Evolutionary conservation across 495 filamentous ascomycete genomes (phyloP).

Genomic region (Penicillium dipodomyicola): DNA sequence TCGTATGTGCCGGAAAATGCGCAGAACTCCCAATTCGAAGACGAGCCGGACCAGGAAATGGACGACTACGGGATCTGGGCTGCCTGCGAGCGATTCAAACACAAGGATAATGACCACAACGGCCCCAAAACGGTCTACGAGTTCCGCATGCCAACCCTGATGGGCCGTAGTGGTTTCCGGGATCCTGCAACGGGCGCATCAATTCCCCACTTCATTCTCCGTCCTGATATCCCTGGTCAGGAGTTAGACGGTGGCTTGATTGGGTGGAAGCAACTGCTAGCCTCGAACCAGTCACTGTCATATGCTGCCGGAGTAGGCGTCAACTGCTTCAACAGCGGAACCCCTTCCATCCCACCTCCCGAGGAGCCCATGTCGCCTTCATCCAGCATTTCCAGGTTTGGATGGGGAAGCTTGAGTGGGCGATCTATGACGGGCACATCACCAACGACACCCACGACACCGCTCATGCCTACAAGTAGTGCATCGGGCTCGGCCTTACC

Average conservation of each 20-base stretch:
- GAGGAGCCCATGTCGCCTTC: conserved; percentile 41
- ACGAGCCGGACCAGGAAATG: conserved; percentile 37
- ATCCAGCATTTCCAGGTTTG: conserved; percentile 38
- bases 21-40: conserved; percentile 30
- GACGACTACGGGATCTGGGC: conserved; percentile 41
- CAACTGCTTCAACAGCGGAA: conserved; percentile 39
- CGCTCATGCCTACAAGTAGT: conserved; percentile 36
- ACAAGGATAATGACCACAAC: conserved; percentile 25
- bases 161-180: conserved; percentile 39
- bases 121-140: conserved; percentile 42
- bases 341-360: conserved; percentile 18
- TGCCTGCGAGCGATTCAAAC: conserved; percentile 27
- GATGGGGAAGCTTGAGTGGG: conserved; percentile 40
- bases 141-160: conserved; percentile 46
- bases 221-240: conserved; percentile 43
- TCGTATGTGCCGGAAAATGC: conserved; percentile 41
- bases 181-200: conserved; percentile 32
- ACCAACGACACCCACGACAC: conserved; percentile 38
- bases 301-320: conserved; percentile 43
- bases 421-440: conserved; percentile 33
- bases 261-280: conserved; percentile 46
- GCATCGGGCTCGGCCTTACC: conserved; percentile 30
- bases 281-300: conserved; percentile 42
- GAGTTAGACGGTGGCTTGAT: conserved; percentile 47
- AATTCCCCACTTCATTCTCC: conserved; percentile 46